phyloP scores from a whole-genome alignment of 208 protist genomes.

The Acanthamoeba polyphaga region DNA sequence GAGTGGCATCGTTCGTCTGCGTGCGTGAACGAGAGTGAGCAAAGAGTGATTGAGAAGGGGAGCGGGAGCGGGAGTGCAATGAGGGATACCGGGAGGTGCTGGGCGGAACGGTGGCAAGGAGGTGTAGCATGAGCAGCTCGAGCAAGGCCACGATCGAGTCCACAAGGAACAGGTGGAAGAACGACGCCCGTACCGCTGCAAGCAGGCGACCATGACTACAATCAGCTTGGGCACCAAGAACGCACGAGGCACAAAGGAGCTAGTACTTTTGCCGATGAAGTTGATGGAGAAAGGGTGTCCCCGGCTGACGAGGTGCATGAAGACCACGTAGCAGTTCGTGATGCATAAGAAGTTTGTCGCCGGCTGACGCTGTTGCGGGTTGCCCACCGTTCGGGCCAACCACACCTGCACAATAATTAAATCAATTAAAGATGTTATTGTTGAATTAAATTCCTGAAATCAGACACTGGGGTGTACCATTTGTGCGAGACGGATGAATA shows the following conservation, averaged over 20 bases:
- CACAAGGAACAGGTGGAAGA: background rate
- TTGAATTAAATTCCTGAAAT: background rate
- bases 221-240: background rate
- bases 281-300: constrained; percentile 62
- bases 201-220: background rate
- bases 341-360: constrained; percentile 16
- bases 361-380: background rate
- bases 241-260: background rate
- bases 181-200: background rate
- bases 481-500: constrained; percentile 24
- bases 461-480: background rate
- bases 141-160: constrained; percentile 1
- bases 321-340: background rate
- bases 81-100: background rate
- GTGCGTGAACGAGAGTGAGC: background rate
- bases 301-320: constrained; percentile 1
- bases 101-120: constrained; percentile 13
- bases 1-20: background rate
- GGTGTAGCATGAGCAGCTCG: constrained; percentile 47
- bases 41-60: no score
- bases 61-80: background rate
- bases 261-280: constrained; percentile 35
- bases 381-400: constrained; percentile 9
- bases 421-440: background rate
- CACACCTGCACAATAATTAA: constrained; percentile 1